Evolutionary conservation across 176 grass and related monocot genomes (phyloP).

Genomic region (Musa troglodytarum): DNA sequence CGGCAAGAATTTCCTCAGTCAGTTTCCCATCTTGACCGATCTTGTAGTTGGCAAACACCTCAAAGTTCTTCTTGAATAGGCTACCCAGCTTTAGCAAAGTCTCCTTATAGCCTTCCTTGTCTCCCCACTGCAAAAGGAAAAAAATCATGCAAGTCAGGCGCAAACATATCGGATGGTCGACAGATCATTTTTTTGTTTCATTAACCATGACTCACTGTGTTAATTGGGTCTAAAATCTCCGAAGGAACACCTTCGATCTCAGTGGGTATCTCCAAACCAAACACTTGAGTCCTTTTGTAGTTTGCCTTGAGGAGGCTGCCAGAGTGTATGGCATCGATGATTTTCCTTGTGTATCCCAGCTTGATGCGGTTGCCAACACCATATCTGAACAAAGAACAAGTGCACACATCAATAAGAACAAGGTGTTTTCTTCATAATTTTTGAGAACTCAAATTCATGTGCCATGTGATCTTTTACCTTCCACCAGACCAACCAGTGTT

Average conservation of each 20-base stretch:
- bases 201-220: constrained; percentile 49
- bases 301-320: constrained; percentile 70
- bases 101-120: constrained; percentile 70
- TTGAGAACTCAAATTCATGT: background rate
- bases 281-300: constrained; percentile 81
- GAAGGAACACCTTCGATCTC: constrained; percentile 62
- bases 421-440: background rate
- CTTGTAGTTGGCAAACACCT: constrained; percentile 85
- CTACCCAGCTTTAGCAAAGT: constrained; percentile 82
- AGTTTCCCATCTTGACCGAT: constrained; percentile 61
- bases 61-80: constrained; percentile 94
- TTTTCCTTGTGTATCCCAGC: constrained; percentile 80
- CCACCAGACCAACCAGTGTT: constrained; percentile 99
- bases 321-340: constrained; percentile 96
- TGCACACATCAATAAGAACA: background rate
- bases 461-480: constrained; percentile 27
- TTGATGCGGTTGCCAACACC: constrained; percentile 92
- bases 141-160: background rate
- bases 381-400: constrained; percentile 37
- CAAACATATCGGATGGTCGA: background rate
- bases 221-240: constrained; percentile 88
- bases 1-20: constrained; percentile 86
- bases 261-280: constrained; percentile 91
- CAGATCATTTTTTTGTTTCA: background rate
- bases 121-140: constrained; percentile 48